Evolutionary conservation across 345 rosid genomes (phyloP).

Genomic region (Linum trigynum): DNA sequence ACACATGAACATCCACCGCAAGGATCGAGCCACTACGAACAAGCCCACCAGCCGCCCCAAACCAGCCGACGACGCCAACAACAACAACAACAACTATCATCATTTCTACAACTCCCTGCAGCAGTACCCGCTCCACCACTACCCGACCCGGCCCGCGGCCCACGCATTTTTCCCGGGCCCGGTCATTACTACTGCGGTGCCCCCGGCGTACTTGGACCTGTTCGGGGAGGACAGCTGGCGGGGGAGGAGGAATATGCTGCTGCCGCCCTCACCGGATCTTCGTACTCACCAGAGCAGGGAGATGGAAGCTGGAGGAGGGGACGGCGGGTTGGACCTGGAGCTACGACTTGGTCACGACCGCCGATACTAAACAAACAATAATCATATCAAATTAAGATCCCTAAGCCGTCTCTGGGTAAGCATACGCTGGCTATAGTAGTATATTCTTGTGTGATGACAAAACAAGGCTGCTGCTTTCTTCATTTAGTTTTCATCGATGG

Average conservation of each 20-base stretch:
- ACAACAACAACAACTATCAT: not conserved
- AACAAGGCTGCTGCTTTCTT: too few relatives aligned
- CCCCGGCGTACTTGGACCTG: not conserved
- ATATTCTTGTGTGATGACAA: too few relatives aligned
- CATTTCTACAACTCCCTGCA: too few relatives aligned
- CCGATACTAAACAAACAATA: too few relatives aligned
- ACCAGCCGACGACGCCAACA: not conserved
- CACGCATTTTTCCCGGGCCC: not conserved
- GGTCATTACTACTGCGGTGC: not conserved
- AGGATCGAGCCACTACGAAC: not conserved
- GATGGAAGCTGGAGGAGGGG: not conserved
- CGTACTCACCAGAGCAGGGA: too few relatives aligned
- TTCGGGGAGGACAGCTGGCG: not conserved
- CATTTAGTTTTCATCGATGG: too few relatives aligned
- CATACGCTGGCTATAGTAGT: too few relatives aligned
- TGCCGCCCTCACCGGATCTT: too few relatives aligned
- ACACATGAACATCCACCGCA: not conserved
- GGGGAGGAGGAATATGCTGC: not conserved
- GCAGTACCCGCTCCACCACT: not conserved
- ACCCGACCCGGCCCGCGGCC: not conserved
- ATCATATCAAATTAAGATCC: too few relatives aligned
- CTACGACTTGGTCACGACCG: not conserved
- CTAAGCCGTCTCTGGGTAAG: too few relatives aligned
- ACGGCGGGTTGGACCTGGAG: not conserved
- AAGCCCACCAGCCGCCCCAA: not conserved